Base-by-base conservation (phyloP, 2,329 filamentous ascomycete species). In the Trichoderma aggressivum region DNA sequence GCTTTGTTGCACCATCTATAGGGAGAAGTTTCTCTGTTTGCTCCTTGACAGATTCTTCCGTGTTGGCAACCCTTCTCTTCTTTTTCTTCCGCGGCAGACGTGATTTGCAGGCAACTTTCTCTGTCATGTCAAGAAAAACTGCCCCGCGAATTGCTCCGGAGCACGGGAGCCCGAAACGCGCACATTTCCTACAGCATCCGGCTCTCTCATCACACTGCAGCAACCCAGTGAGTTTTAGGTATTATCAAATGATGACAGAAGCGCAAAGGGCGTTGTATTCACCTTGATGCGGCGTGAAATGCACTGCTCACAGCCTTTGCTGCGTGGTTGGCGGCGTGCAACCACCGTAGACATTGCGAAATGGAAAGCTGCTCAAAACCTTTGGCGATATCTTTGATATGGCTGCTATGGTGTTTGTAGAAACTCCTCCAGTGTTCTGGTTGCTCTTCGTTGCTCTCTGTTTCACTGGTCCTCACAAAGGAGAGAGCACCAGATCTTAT, bases 251-350 rank as follows among this genome's bases (percentile, higher is more conserved):
- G 6, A 12, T 4, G 11, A 0, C 1, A 16, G 11, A 36, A 55
- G 34, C n/a, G 16, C 58, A 43, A 18, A 8, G 1, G 30, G 6
- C 11, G 28, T 21, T 24, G 16, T 58, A 39, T 2, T 43, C n/a
- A 70, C 68, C 68, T 70, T 70, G 32, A 70, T 34, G 60, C 60
- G 68, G 18, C 68, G 59, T 34, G 24, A 43, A 47, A 70, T 39
- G 14, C 68, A 70, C 11, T 70, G 68, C 16, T 70, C 30, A 28
- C 68, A 70, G 32, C 68, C 68, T 43, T 61, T 70, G 47, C 68
- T 70, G 34, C 68, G 68, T 30, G 68, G 60, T 26, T 55, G 59
- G 7, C 68, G 59, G 47, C 50, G 68, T 32, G 30, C 32, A 16
- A 16, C 11, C 7, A 34, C 34, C 7, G 65, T 16, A 14, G 65